phyloP scores from a whole-genome alignment of 331 rosid genomes.

The Rhamnella rubrinervis region DNA sequence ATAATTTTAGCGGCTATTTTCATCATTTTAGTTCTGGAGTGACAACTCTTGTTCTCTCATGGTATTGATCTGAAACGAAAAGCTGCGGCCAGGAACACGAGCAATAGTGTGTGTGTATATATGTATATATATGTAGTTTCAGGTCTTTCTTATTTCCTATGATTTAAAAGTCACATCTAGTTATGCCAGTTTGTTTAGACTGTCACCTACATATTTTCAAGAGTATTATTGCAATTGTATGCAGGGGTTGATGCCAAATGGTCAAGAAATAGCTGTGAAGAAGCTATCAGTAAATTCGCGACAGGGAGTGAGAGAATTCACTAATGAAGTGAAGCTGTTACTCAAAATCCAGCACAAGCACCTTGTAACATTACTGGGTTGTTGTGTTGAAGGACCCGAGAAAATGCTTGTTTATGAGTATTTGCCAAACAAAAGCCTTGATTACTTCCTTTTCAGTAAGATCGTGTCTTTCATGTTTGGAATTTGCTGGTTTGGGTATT shows the following conservation, averaged over 20 bases:
- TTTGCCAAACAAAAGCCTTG: conserved; percentile 87
- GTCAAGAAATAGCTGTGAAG: conserved; percentile 83
- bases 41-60: too few relatives aligned
- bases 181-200: too few relatives aligned
- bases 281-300: conserved; percentile 72
- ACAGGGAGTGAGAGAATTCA: conserved; percentile 80
- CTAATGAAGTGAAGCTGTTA: conserved; percentile 75
- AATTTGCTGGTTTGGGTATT: neutral
- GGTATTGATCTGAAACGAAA: too few relatives aligned
- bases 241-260: conserved; percentile 89
- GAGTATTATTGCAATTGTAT: neutral
- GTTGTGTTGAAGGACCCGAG: conserved; percentile 89
- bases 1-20: too few relatives aligned
- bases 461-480: neutral
- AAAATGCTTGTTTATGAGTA: conserved; percentile 94
- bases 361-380: conserved; percentile 72
- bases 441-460: conserved; percentile 72
- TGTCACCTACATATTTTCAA: too few relatives aligned
- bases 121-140: too few relatives aligned
- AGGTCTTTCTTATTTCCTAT: too few relatives aligned
- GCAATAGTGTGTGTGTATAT: too few relatives aligned
- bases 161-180: too few relatives aligned
- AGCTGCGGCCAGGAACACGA: too few relatives aligned
- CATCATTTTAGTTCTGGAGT: too few relatives aligned
- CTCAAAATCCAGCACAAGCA: conserved; percentile 81